A percentile compares a stretch with the other conserved stretches of the same genome.
These are phyloP conservation scores for Amaranthus tricolor DNA, from an alignment of 179 eudicot genomes.

Conservation along the genomic window DNA sequence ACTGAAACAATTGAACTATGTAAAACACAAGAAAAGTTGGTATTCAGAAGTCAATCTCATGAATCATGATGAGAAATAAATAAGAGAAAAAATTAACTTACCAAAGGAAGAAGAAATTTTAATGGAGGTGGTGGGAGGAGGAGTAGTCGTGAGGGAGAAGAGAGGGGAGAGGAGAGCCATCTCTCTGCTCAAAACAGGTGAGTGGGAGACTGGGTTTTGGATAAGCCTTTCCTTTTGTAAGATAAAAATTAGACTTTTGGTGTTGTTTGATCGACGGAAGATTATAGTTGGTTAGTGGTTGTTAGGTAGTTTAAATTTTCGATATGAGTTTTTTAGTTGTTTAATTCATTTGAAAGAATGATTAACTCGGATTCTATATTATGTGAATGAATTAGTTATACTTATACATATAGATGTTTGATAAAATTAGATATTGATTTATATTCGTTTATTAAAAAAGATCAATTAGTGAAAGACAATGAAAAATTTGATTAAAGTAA, in stretches of 20 bases:
- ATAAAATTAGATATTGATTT: too few relatives aligned
- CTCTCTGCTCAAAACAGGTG: constrained; percentile 12
- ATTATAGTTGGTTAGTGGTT: background rate
- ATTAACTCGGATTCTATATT: too few relatives aligned
- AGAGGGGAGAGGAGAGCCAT: constrained; percentile 40
- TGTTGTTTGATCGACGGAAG: too few relatives aligned
- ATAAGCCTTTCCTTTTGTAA: constrained; percentile 22
- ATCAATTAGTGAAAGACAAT: too few relatives aligned
- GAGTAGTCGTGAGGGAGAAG: constrained; percentile 24
- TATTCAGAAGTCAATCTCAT: background rate
- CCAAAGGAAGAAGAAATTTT: constrained; percentile 18
- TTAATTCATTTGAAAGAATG: too few relatives aligned
- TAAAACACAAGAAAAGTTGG: background rate
- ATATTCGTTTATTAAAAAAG: too few relatives aligned
- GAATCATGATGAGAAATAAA: background rate
- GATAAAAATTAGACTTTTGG: background rate
- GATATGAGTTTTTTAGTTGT: too few relatives aligned
- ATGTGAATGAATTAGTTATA: too few relatives aligned
- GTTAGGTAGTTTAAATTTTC: too few relatives aligned
- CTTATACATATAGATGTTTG: too few relatives aligned
- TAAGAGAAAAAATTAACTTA: constrained; percentile 10
- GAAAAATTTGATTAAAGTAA: too few relatives aligned
- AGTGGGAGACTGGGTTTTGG: constrained; percentile 13
- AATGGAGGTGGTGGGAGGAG: constrained; percentile 15
- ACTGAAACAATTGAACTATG: background rate